These are phyloP conservation scores for Fraxinus quadrangulata DNA, from an alignment of 257 asterid species.

Conservation along the genomic window DNA sequence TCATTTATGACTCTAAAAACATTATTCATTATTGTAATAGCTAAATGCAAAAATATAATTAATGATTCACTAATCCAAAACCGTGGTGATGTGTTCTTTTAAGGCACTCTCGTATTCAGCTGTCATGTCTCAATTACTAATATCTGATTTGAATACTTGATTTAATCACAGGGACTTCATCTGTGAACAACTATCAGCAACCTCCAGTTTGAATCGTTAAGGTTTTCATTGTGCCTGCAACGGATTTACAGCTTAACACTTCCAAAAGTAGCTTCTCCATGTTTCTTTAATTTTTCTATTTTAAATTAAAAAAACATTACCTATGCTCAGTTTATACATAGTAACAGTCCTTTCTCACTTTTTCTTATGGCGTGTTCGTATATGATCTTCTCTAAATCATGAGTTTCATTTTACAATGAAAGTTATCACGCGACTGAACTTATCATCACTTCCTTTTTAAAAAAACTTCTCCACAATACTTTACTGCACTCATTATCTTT, in stretches of 20 bases:
- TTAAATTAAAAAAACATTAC: not conserved
- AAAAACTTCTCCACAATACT: not conserved
- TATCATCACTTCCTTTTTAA: not conserved
- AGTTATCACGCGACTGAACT: not conserved
- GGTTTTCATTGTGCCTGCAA: not conserved
- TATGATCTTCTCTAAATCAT: not conserved
- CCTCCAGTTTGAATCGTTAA: not conserved
- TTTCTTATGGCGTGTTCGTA: not conserved
- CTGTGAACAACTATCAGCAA: not conserved
- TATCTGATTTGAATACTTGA: not conserved
- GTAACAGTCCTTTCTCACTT: not conserved
- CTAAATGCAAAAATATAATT: not conserved
- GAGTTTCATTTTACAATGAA: not conserved
- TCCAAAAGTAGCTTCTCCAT: conserved; percentile 4
- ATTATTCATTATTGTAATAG: not conserved
- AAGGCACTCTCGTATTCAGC: not conserved
- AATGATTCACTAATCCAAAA: not conserved
- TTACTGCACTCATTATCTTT: not conserved
- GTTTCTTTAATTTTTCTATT: not conserved
- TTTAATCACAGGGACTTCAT: conserved; percentile 1
- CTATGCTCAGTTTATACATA: not conserved
- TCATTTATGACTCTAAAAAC: not conserved
- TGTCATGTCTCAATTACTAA: not conserved
- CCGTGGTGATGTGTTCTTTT: not conserved
- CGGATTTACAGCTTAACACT: not conserved